A percentile compares a stretch with the other conserved stretches of the same genome.
phyloP scores from a whole-genome alignment of 108 stramenopile species.

The Pseudonitzschia pungens region DNA sequence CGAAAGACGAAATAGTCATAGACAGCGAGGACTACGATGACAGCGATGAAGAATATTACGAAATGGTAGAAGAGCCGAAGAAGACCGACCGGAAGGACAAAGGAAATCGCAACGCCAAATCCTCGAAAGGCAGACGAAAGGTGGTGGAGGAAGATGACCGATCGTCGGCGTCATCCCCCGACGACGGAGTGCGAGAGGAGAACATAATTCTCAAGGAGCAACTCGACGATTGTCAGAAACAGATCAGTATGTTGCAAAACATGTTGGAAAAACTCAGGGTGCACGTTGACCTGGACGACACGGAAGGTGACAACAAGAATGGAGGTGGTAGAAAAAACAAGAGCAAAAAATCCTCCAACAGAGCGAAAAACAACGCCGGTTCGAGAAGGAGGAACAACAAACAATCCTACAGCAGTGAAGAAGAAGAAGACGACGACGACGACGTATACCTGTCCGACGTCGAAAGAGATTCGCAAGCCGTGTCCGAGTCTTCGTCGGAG shows the following conservation, averaged over 20 bases:
- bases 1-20: conserved; percentile 7
- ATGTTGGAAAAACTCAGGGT: conserved; percentile 42
- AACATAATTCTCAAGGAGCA: conserved; percentile 39
- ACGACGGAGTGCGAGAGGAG: conserved; percentile 29
- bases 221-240: conserved; percentile 42
- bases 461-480: background rate
- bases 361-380: background rate
- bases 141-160: background rate
- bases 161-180: background rate
- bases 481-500: background rate
- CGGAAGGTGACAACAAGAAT: background rate
- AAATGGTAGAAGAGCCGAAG: conserved; percentile 8
- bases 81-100: background rate
- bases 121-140: background rate
- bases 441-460: conserved; percentile 22
- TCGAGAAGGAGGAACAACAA: background rate
- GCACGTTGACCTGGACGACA: conserved; percentile 7
- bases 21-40: conserved; percentile 7
- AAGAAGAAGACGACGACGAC: conserved; percentile 30
- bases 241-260: conserved; percentile 43
- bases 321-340: background rate
- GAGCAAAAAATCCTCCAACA: background rate
- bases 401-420: background rate
- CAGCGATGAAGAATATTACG: conserved; percentile 14
- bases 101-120: background rate